Conservation (phyloP, 2,329 filamentous ascomycete species). For the Stagonosporopsis vannaccii region DNA sequence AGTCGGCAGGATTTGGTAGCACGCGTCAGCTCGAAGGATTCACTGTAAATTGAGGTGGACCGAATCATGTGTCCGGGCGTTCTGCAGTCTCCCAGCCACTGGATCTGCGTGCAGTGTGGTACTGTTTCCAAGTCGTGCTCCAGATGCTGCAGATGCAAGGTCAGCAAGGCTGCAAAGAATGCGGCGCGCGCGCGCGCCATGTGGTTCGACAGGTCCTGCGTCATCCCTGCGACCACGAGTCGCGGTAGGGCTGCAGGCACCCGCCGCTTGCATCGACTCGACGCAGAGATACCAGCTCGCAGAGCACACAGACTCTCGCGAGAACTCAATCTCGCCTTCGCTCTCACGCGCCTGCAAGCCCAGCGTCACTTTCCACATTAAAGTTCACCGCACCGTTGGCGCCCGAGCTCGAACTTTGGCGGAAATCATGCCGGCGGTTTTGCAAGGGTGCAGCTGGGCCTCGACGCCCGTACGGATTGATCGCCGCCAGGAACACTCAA, state of each 20-base stretch:
- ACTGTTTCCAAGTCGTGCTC: too few relatives aligned
- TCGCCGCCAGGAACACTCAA: slow-evolving; percentile 8
- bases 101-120: too few relatives aligned
- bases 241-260: slow-evolving; percentile 4
- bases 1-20: too few relatives aligned
- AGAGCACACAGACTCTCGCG: not conserved
- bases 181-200: too few relatives aligned
- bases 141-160: too few relatives aligned
- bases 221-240: slow-evolving; percentile 12
- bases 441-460: slow-evolving; percentile 15
- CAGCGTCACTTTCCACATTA: not conserved
- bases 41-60: too few relatives aligned
- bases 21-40: too few relatives aligned
- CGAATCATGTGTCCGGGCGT: too few relatives aligned
- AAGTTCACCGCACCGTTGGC: not conserved
- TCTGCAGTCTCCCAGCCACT: too few relatives aligned
- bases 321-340: not conserved
- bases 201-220: not conserved
- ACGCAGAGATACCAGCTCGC: not conserved
- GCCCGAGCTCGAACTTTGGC: slow-evolving; percentile 5
- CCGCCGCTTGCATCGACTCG: not conserved
- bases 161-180: too few relatives aligned
- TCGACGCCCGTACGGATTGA: slow-evolving; percentile 8
- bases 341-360: not conserved
- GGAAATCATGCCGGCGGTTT: slow-evolving; percentile 8